Evolutionary conservation across 2,329 filamentous ascomycete species (phyloP).

Genomic region (Trichoderma polysporum): DNA sequence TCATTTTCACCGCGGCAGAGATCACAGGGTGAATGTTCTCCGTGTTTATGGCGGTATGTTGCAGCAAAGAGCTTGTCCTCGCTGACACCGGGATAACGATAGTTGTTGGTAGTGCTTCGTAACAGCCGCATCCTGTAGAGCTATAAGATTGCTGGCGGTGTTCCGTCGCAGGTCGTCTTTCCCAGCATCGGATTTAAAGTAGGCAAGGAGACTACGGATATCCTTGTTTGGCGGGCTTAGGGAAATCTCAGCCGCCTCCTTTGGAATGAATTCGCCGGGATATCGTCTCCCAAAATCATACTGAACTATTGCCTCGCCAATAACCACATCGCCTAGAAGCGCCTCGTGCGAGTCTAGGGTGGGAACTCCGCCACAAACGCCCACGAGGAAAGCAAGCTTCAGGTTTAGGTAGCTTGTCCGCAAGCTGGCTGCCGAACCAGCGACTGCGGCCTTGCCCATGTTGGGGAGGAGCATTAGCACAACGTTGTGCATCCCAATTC

Average conservation of each 20-base stretch:
- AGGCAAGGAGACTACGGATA: slow-evolving; percentile 29
- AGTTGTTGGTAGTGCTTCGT: neutral
- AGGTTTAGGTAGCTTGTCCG: slow-evolving; percentile 24
- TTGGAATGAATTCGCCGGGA: slow-evolving; percentile 26
- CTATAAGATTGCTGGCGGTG: too few relatives aligned
- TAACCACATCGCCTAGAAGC: slow-evolving; percentile 31
- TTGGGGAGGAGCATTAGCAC: slow-evolving; percentile 27
- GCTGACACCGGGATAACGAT: neutral
- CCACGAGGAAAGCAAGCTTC: slow-evolving; percentile 24
- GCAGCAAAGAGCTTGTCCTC: neutral
- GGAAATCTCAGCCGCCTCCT: slow-evolving; percentile 24
- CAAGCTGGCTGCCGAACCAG: slow-evolving; percentile 2
- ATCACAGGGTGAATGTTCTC: neutral
- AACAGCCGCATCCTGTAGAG: too few relatives aligned
- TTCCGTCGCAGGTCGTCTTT: neutral
- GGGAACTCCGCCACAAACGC: slow-evolving; percentile 27
- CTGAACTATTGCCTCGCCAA: slow-evolving; percentile 31
- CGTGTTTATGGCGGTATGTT: neutral
- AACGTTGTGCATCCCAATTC: slow-evolving; percentile 26
- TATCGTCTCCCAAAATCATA: slow-evolving; percentile 32
- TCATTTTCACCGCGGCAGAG: neutral
- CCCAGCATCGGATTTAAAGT: slow-evolving; percentile 18
- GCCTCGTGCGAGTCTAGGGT: slow-evolving; percentile 18
- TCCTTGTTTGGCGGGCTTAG: slow-evolving; percentile 25
- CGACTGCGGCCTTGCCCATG: slow-evolving; percentile 25